phyloP scores from a whole-genome alignment of 164 flowering plant species.

The Nelumbo lutea region DNA sequence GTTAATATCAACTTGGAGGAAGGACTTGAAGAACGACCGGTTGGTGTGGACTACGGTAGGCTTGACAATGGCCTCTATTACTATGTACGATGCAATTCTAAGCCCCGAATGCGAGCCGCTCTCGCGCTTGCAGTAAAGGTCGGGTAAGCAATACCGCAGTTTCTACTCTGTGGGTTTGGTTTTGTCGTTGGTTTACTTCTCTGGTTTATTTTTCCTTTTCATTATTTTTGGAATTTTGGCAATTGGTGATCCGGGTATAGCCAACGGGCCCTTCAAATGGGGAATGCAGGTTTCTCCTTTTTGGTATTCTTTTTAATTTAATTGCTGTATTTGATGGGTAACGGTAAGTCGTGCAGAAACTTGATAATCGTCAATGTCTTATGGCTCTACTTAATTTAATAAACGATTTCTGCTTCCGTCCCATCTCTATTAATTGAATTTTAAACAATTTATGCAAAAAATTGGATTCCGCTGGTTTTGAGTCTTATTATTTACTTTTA shows the following conservation, averaged over 20 bases:
- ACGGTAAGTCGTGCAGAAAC: background rate
- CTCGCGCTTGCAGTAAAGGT: slow-evolving; percentile 88
- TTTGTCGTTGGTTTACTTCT: background rate
- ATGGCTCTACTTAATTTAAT: background rate
- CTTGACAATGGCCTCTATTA: slow-evolving; percentile 81
- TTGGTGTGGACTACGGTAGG: slow-evolving; percentile 66
- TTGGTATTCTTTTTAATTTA: background rate
- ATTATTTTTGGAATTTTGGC: background rate
- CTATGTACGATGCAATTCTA: slow-evolving; percentile 78
- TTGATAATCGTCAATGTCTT: background rate
- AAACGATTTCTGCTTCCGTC: background rate
- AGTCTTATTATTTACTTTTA: background rate
- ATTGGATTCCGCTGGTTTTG: too few relatives aligned
- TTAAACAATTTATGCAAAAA: too few relatives aligned
- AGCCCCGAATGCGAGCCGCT: slow-evolving; percentile 93
- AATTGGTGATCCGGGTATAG: background rate
- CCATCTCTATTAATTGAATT: background rate
- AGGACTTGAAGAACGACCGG: slow-evolving; percentile 41
- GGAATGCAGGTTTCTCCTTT: background rate
- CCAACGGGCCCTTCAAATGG: background rate
- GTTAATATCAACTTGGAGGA: slow-evolving; percentile 57
- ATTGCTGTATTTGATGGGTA: background rate
- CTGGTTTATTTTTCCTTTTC: background rate
- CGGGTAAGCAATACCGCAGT: slow-evolving; percentile 47
- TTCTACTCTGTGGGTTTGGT: background rate